A percentile compares a stretch with the other conserved stretches of the same genome.
Evolutionary conservation across 148 eudicot genomes (phyloP).

Genomic region (Limonium bicolor): DNA sequence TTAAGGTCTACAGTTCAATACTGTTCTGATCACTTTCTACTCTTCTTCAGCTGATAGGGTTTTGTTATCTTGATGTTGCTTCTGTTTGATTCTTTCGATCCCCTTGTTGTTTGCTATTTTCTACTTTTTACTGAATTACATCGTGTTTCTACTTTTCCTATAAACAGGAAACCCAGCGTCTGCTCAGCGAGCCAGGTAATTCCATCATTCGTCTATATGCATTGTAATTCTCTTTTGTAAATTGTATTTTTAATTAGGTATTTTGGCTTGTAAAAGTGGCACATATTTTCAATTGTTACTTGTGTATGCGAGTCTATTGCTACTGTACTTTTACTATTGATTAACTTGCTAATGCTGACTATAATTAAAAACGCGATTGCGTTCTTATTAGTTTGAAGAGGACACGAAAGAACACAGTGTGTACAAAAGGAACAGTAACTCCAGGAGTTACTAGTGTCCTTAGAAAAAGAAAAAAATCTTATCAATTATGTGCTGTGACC

Average conservation of each 20-base stretch:
- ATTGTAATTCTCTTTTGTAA: no score
- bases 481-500: no score
- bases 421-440: no score
- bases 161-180: conserved; percentile 8
- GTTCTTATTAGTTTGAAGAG: no score
- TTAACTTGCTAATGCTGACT: no score
- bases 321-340: no score
- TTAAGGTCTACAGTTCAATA: not conserved
- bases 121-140: not conserved
- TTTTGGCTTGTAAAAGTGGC: not conserved
- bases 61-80: conserved; percentile 2
- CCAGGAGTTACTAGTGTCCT: no score
- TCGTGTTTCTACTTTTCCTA: not conserved
- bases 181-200: conserved; percentile 12
- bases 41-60: not conserved
- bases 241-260: not conserved
- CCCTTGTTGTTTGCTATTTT: not conserved
- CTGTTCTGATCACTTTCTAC: conserved; percentile 13
- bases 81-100: not conserved
- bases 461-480: no score
- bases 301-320: no score
- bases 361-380: no score
- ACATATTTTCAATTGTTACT: not conserved
- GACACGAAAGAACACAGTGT: no score
- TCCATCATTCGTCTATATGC: not conserved